Evolutionary conservation across 148 eudicot genomes (phyloP).

Genomic region (Drosera capensis): DNA sequence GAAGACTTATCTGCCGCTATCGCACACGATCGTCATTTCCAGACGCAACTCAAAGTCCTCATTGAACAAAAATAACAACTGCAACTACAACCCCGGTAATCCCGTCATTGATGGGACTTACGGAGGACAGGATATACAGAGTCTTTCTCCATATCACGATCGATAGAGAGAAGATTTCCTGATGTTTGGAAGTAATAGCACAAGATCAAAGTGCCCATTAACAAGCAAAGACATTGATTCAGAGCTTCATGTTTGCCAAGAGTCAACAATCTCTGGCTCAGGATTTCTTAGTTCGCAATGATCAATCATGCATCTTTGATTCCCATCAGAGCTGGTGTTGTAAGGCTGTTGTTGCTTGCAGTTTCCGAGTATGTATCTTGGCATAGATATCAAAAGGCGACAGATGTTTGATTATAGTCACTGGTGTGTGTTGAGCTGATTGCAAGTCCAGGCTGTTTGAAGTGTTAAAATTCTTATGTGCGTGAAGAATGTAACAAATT

Average conservation of each 20-base stretch:
- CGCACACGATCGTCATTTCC: slow-evolving; percentile 52
- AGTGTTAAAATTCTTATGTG: too few species aligned
- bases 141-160: too few species aligned
- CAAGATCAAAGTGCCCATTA: slow-evolving; percentile 48
- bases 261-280: slow-evolving; percentile 14
- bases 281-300: slow-evolving; percentile 5
- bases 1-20: slow-evolving; percentile 71
- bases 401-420: too few species aligned
- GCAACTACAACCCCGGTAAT: too few species aligned
- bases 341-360: slow-evolving; percentile 22
- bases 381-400: slow-evolving; percentile 8
- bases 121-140: too few species aligned
- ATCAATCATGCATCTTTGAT: slow-evolving; percentile 9
- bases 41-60: slow-evolving; percentile 38
- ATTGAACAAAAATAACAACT: too few species aligned
- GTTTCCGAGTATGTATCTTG: slow-evolving; percentile 19
- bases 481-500: too few species aligned
- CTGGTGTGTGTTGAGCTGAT: too few species aligned
- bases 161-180: too few species aligned
- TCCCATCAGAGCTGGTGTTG: slow-evolving; percentile 19
- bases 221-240: slow-evolving; percentile 35
- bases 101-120: too few species aligned
- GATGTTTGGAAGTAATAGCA: too few species aligned
- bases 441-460: too few species aligned
- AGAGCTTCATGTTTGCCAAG: slow-evolving; percentile 46